Base-by-base conservation (phyloP, 2,329 filamentous ascomycete species). In the Myriosclerotinia scirpicola region DNA sequence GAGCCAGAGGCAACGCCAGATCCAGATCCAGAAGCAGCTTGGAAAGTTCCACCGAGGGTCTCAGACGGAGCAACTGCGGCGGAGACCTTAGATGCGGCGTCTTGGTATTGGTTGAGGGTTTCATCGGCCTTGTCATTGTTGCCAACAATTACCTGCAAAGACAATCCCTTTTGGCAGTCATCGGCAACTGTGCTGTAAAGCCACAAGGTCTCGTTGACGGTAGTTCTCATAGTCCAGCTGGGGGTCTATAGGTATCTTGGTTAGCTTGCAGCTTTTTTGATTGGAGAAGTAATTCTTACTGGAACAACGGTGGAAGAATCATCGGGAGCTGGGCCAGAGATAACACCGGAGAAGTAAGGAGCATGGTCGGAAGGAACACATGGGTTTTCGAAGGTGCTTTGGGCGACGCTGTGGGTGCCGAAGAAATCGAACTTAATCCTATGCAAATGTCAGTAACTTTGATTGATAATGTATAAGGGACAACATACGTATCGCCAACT, bases 381-480 rank as follows among this genome's bases (percentile, higher is more conserved):
- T 17, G 90, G 90, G 65, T 83, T 78, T 73, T 89, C 87, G 74
- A 93, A 94, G 73, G 83, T 86, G 58, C 90, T 91, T 80, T 93
- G 89, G n/a, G 88, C 90, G 67, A 93, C 86, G 64, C 90, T 93
- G 83, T 94, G 91, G 81, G 93, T 93, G 72, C 83, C 83, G 14
- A 12, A 38, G 48, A 66, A 66, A 11, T 46, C 14, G 7, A 66
- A 66, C 1, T 36, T 17, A 26, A 66, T 48, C 36, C 64, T 66
- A 17, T 34, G n/a, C 8, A 4, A 8, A 11, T 7, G 9, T 61
- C 26, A 61, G 64, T 15, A 81, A 81, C 69, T 81, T 80, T 80
- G 88, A 89, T 77, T 88, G 84, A 81, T 88, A 89, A 78, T 88
- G 85, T 14, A 90, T 81, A 79, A 86, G 83, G 72, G 5, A 30